Base-by-base conservation (phyloP, 305 asterid species). In the Vinca major region DNA sequence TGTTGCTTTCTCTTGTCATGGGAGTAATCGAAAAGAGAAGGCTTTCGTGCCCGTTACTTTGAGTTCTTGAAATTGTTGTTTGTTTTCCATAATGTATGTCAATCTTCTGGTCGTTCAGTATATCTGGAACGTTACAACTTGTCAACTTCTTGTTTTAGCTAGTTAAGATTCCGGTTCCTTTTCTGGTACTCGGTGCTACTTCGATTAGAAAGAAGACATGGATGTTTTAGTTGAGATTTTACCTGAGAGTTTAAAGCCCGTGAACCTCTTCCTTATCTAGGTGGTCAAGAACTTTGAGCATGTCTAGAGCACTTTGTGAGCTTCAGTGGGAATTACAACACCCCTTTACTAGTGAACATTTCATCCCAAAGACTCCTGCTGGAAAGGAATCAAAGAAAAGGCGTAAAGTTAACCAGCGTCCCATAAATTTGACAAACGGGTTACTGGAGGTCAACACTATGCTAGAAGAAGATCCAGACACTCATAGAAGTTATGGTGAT, bases 231-330 rank as follows among this genome's bases (percentile, higher is more conserved):
- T n/a, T n/a, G n/a, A n/a, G n/a, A n/a, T n/a, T n/a, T n/a, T n/a
- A n/a, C 33, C 33, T 26, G 33, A 26, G 33, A 26, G 1, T 26
- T 26, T 26, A 26, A 26, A 26, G 33, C 33, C 33, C 33, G 33
- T 41, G 45, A 41, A 10, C 7, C 64, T 68, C 41, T 75, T 20
- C 71, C 63, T 55, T 53, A 68, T 55, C 62, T 71, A 91, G 95
- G 86, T 89, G 96, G 97, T 78, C 92, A 39, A 86, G 95, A 82
- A 87, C 91, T 41, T 78, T 91, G 82, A 83, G 83, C 83, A 89
- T 89, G 96, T 86, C 89, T 65, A 78, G 77, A 75, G 85, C 95
- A 44, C 94, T 91, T 48, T 91, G 95, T 66, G 90, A 86, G 80
- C 91, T 91, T 79, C 96, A 89, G 76, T 75, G 80, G 62, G 97